These are phyloP conservation scores for Boletus coccyginus DNA, from an alignment of 768 basidiomycete species.

Conservation along the genomic window DNA sequence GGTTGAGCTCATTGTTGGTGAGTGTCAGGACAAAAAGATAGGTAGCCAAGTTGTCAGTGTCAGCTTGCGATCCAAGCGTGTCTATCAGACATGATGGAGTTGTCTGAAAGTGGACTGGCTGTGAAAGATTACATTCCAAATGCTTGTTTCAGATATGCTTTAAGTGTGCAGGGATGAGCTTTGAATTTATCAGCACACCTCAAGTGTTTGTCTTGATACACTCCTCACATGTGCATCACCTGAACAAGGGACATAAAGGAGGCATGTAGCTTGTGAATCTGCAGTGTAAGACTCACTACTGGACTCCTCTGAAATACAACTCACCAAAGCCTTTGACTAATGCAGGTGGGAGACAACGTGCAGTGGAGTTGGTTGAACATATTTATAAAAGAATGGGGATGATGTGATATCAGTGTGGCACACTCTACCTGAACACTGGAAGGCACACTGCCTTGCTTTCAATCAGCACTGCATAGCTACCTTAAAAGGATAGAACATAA, in stretches of 20 bases:
- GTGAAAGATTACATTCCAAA: background rate
- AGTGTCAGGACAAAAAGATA: background rate
- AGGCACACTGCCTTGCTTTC: background rate
- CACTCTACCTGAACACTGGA: too few species aligned
- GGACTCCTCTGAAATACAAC: too few species aligned
- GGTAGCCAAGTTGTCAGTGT: background rate
- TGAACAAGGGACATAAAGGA: background rate
- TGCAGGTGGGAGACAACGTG: too few species aligned
- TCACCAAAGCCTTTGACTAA: background rate
- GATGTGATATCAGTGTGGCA: too few species aligned
- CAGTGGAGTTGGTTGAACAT: too few species aligned
- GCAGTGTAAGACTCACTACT: too few species aligned
- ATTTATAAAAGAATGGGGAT: too few species aligned
- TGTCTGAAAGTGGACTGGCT: too few species aligned
- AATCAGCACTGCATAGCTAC: background rate
- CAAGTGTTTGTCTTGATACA: background rate
- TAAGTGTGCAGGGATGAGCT: constrained; percentile 4
- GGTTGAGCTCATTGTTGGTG: constrained; percentile 1
- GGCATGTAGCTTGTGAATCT: background rate
- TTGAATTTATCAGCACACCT: background rate
- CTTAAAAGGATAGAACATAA: background rate
- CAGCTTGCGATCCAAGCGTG: background rate
- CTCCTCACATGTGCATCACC: constrained; percentile 2
- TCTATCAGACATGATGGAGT: background rate
- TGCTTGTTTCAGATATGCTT: background rate